Evolutionary conservation across 495 filamentous ascomycete genomes (phyloP), one percentile per base, ranked within the genome.

Genomic region (Cercophora samala): DNA sequence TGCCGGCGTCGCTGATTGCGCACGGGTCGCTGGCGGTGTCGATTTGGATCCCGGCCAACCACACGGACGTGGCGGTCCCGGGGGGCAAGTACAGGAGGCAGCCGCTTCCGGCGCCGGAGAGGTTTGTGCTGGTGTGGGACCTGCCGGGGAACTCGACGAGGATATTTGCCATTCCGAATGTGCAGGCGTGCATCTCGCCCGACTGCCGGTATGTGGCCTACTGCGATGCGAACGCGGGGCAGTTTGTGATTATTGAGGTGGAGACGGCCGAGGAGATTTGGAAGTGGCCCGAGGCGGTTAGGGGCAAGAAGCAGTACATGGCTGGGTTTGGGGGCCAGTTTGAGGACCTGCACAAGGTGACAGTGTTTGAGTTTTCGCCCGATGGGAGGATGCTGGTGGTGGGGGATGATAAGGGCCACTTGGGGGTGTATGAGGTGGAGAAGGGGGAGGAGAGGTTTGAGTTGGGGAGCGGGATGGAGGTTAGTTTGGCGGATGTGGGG

Each of bases 11-110:
- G 3, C 70, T 77, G n/a, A 69, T 52, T 42, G 68, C 73, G 1
- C 68, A 68, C 56, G 73, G 72, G 25, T 66, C 22, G 26, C 25
- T 55, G 3, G 70, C 67, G 4, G 71, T 76, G 11, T 72, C 69
- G 3, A 68, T 75, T 52, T 76, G 74, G 74, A 76, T 76, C 23
- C 74, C 74, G 3, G 69, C 74, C 46, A 70, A 65, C 37, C 69
- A 72, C 59, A 24, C 58, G 13, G 69, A 74, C 51, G 60, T 72
- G n/a, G 62, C 69, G 42, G 29, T 72, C 19, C 58, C 68, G n/a
- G 69, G 66, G 1, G 60, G 53, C 24, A 72, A 69, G 22, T 74
- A 62, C 60, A 58, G 60, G 11, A 66, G 60, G 1, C 66, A 59
- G 3, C 62, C 68, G 0, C 61, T 65, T 2, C 61, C 67, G 0